Evolutionary conservation across 1,284 basidiomycete genomes (phyloP), one percentile per base, ranked within the genome.

Genomic region (Cerrena zonata): DNA sequence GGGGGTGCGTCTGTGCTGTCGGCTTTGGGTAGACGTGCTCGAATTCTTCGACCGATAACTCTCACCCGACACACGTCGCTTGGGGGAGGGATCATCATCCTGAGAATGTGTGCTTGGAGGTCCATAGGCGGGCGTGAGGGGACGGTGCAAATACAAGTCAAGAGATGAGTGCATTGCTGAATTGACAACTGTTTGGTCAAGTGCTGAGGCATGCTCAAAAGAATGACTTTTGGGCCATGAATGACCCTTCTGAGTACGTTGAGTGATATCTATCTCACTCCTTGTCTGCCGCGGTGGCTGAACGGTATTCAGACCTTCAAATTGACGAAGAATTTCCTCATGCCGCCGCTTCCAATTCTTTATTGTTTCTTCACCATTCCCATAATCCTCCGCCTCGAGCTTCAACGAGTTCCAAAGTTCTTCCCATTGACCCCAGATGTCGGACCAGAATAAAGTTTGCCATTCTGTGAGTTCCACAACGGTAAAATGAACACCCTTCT

Each of bases 321-420:
- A 58, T 2, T 72, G 65, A n/a, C 64, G 70, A 54, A 82, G 79
- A 39, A 85, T 78, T 51, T 85, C 83, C 18, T 63, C 70, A 78
- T 80, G 88, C 15, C 87, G 69, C 37, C 69, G 66, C 63, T 73
- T 72, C 86, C 86, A 89, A 10, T 88, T 82, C 0, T 70, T 69
- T 37, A 80, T 60, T n/a, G 86, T 88, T 68, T 87, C 83, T 40
- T 73, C 75, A 12, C 74, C 75, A 5, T 81, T 82, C 0, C 75
- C 79, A 53, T 82, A 83, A 63, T 7, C 15, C 19, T 40, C 39
- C 4, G 82, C 85, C 36, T 89, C 86, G 10, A 88, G 82, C 34
- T 79, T 73, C 39, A 90, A 69, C 58, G 85, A 84, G 50, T 89
- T 83, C 88, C 88, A 90, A 18, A 90, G 67, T n/a, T 81, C 80